phyloP scores from a whole-genome alignment of 495 filamentous ascomycete species.

The Neurospora sp. region DNA sequence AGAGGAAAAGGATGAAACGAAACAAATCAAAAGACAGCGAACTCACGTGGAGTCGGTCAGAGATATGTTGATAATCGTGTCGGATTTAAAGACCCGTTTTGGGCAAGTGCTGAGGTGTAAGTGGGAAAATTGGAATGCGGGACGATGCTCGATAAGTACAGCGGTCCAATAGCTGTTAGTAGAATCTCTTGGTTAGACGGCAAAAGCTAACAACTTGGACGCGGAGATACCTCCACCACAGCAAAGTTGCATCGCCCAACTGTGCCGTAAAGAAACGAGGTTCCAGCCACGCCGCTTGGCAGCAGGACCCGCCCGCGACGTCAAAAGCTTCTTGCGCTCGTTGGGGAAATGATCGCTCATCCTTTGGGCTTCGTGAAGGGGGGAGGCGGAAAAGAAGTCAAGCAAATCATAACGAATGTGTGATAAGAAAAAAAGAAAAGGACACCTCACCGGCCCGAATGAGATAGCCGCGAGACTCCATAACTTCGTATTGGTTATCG shows the following conservation, averaged over 20 bases:
- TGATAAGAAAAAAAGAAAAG: not conserved
- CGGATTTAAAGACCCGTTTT: not conserved
- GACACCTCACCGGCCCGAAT: not conserved
- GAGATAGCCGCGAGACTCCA: not conserved
- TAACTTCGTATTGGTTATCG: not conserved
- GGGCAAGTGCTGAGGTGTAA: not conserved
- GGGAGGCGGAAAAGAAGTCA: not conserved
- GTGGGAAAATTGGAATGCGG: not conserved
- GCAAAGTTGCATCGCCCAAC: not conserved
- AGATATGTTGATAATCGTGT: not conserved
- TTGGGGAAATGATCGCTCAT: not conserved
- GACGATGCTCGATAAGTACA: not conserved
- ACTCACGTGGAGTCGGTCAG: not conserved
- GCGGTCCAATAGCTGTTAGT: not conserved
- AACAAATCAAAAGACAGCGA: not conserved
- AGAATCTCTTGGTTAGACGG: rapidly evolving
- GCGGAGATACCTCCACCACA: not conserved
- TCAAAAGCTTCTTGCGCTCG: not conserved
- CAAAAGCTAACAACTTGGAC: not conserved
- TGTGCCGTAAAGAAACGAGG: not conserved
- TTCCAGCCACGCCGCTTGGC: not conserved
- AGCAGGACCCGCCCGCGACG: not conserved
- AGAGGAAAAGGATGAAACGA: not conserved
- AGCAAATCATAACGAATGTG: not conserved
- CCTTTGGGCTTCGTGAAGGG: not conserved